Percentiles rank a stretch among this genome's conserved stretches.
phyloP scores from a whole-genome alignment of 2,329 filamentous ascomycete species.

The Cladorrhinum sp. region DNA sequence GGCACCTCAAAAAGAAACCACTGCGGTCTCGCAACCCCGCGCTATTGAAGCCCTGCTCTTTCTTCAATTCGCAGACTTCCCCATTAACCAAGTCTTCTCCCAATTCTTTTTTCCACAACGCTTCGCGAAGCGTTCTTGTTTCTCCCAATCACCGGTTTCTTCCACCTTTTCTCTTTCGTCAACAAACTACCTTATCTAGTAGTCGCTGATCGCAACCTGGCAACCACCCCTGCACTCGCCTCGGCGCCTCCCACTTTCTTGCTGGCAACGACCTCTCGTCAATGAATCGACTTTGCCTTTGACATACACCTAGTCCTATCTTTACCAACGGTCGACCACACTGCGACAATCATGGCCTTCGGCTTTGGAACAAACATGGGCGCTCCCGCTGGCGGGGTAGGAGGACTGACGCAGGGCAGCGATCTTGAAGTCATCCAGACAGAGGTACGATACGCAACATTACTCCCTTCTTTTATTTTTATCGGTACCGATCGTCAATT shows the following conservation, averaged over 20 bases:
- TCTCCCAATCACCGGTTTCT: background rate
- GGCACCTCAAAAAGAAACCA: background rate
- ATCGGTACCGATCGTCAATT: conserved; percentile 20
- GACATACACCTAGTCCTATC: conserved; percentile 30
- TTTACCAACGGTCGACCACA: conserved; percentile 33
- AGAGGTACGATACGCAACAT: conserved; percentile 56
- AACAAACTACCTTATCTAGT: background rate
- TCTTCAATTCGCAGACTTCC: background rate
- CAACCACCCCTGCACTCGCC: background rate
- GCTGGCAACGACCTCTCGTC: conserved; percentile 17
- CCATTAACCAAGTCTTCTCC: background rate
- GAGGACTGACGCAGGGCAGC: conserved; percentile 48
- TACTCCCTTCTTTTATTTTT: conserved; percentile 3
- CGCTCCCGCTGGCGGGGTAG: conserved; percentile 38
- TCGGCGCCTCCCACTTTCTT: background rate
- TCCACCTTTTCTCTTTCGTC: background rate
- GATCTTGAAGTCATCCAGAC: conserved; percentile 77
- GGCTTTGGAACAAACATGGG: conserved; percentile 47
- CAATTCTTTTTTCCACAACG: background rate
- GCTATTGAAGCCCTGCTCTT: background rate
- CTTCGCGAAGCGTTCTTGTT: background rate
- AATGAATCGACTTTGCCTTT: conserved; percentile 27
- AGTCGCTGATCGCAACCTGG: background rate
- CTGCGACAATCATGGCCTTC: conserved; percentile 59
- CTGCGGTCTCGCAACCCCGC: background rate